These are phyloP conservation scores for Boletus smithii DNA, from an alignment of 1,284 basidiomycete species.

Conservation along the genomic window DNA sequence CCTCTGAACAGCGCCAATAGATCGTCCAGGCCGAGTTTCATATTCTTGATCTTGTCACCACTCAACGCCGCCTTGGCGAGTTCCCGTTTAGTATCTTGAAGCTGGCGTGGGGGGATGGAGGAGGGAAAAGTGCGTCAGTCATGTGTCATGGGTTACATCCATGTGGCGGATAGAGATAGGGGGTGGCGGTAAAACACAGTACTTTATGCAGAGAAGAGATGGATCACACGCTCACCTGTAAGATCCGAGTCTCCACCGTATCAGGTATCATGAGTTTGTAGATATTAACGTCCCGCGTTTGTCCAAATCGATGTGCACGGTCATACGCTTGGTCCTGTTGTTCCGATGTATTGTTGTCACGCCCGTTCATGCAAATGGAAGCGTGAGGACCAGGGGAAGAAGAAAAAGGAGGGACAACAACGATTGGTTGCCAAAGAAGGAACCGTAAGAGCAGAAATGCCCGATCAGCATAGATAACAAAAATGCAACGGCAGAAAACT, in stretches of 20 bases:
- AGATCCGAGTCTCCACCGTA: constrained; percentile 89
- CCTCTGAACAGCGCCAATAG: constrained; percentile 74
- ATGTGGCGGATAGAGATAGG: neutral
- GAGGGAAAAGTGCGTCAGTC: constrained; percentile 1
- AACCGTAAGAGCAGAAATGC: neutral
- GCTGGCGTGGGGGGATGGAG: constrained; percentile 32
- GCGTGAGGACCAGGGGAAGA: neutral
- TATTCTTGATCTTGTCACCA: constrained; percentile 84
- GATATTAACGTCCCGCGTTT: constrained; percentile 84
- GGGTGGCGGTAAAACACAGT: neutral
- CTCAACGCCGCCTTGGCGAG: constrained; percentile 83
- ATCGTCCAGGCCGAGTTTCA: constrained; percentile 81
- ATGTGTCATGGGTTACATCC: neutral
- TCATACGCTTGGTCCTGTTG: constrained; percentile 90
- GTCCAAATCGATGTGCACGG: constrained; percentile 87
- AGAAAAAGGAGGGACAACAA: neutral
- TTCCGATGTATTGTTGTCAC: neutral
- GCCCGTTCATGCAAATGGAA: neutral
- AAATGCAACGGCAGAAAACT: constrained; percentile 8
- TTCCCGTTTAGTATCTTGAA: constrained; percentile 86
- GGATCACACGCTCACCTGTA: constrained; percentile 44
- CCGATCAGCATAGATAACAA: constrained; percentile 12
- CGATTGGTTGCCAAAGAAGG: neutral
- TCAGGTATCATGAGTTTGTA: constrained; percentile 89
- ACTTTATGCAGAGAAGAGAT: neutral